Base-by-base conservation (phyloP, 176 grass and related monocot species). In the Ananas comosus region DNA sequence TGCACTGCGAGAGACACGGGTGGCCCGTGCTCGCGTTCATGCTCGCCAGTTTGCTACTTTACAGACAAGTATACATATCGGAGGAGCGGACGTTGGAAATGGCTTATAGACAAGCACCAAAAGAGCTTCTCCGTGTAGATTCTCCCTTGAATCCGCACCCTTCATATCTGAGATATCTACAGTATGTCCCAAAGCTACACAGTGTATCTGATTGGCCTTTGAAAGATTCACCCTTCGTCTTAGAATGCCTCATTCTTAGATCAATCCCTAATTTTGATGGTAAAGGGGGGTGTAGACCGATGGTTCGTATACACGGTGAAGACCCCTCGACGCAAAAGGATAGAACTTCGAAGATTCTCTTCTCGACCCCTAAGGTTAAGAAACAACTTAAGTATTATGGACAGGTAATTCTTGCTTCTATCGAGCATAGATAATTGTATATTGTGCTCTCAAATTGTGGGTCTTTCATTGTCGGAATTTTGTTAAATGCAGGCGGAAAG, bases 221-320 rank as follows among this genome's bases (percentile, higher is more conserved):
- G 51, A 17, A 48, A 65, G 79, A 76, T 64, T 28, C 33, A 11
- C 28, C 25, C 12, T 72, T 85, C 49, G 19, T 72, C 50, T 66
- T 89, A 17, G 87, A 89, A 51, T 83, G 76, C 58, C 25, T 89
- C 7, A 89, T 85, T 64, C 49, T 89, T 14, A 85, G 78, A 89
- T 58, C 29, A 49, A 72, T 89, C 69, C 82, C 79, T 10, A 76
- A 77, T 59, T 89, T 89, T 61, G 87, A 85, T 65, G 75, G 82
- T 11, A 3, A 70, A 25, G 74, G 72, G 1, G 82, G 87, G 28
- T 89, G 87, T 28, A 77, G 76, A 64, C 79, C 82, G n/a, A 22
- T 77, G 24, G 50, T 82, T 58, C 75, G 79, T 63, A 67, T 85
- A 58, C 71, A 75, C 0, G 72, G 87, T 51, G 51, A 33, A 48